Evolutionary conservation across 495 filamentous ascomycete species (phyloP), one percentile per base, ranked within the genome.

Genomic region (Neurospora africana): DNA sequence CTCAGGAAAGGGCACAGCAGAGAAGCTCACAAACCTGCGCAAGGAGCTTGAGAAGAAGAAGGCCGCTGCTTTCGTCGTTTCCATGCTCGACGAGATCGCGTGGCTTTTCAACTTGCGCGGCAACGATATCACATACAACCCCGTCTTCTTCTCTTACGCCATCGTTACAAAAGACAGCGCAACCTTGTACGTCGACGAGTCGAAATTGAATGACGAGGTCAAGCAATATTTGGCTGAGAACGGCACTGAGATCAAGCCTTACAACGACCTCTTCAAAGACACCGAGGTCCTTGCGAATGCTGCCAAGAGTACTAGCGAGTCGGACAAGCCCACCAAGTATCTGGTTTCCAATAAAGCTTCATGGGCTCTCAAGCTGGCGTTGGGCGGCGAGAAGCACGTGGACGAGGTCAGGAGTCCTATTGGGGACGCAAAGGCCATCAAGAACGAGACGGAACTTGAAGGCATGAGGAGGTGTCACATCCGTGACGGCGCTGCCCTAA

Each of bases 41-140:
- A 95, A 97, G 79, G 94, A 97, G 74, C 84, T 99, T 23, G 92
- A 94, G 73, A 95, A 93, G 84, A 97, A 93, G 83, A 97, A 97
- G 79, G 90, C 89, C 30, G 87, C 90, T 33, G 95, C 92, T 5
- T 93, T 98, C 71, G 87, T 99, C 73, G 87, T 99, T 53, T 97
- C 93, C 19, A 94, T 97, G 92, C 87, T 99, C 37, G 96, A 99
- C 77, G 96, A 99, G 78, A 91, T 98, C 77, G 96, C 96, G 38
- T 99, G 96, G 96, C 84, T 99, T 44, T 98, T 95, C 81, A 99
- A 99, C 82, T 82, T 99, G 58, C 89, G 96, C 79, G 96, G 96
- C 78, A 97, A 85, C 81, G 96, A 99, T 79, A 99, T 99, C 76
- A 92, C 93, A 3, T 99, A 97, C 83, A 99, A 99, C 77, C 96